A percentile compares a stretch with the other conserved stretches of the same genome.
Conservation (phyloP, 2,329 filamentous ascomycete genomes). For the Juglanconis juglandina region DNA sequence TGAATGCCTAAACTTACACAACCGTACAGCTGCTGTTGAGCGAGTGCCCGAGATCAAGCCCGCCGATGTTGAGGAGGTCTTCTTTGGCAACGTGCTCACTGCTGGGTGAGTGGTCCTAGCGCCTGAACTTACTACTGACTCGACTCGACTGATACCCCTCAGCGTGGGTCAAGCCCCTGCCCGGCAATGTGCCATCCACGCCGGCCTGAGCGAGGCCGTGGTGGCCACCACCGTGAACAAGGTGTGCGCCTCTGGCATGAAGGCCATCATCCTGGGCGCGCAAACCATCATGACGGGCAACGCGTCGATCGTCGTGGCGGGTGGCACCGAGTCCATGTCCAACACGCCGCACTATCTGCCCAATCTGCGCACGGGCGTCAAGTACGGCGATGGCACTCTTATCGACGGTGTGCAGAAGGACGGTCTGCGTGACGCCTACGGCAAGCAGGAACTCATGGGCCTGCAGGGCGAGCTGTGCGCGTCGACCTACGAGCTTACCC, state of each 20-base stretch:
- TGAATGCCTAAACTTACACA: constrained; percentile 12
- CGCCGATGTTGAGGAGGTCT: constrained; percentile 90
- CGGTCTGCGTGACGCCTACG: constrained; percentile 88
- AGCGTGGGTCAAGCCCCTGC: constrained; percentile 96
- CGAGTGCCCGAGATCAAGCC: constrained; percentile 82
- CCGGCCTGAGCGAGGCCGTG: constrained; percentile 75
- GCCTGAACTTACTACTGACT: constrained; percentile 17
- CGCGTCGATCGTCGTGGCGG: constrained; percentile 87
- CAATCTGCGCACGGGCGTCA: constrained; percentile 78
- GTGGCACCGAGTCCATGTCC: constrained; percentile 97
- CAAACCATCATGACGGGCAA: constrained; percentile 98
- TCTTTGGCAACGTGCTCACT: constrained; percentile 96
- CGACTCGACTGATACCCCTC: constrained; percentile 15
- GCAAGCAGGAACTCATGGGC: constrained; percentile 94
- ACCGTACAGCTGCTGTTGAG: constrained; percentile 66
- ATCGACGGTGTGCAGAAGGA: constrained; percentile 93
- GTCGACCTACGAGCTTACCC: constrained; percentile 72
- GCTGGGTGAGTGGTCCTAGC: constrained; percentile 65
- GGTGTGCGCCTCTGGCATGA: constrained; percentile 93
- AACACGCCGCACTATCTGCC: constrained; percentile 96
- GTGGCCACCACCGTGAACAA: constrained; percentile 97
- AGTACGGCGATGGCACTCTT: constrained; percentile 87
- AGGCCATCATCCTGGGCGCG: constrained; percentile 89
- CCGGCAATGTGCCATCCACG: constrained; percentile 86
- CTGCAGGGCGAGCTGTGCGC: constrained; percentile 89